phyloP scores from a whole-genome alignment of 2,329 filamentous ascomycete species.

The Fusarium sp. region DNA sequence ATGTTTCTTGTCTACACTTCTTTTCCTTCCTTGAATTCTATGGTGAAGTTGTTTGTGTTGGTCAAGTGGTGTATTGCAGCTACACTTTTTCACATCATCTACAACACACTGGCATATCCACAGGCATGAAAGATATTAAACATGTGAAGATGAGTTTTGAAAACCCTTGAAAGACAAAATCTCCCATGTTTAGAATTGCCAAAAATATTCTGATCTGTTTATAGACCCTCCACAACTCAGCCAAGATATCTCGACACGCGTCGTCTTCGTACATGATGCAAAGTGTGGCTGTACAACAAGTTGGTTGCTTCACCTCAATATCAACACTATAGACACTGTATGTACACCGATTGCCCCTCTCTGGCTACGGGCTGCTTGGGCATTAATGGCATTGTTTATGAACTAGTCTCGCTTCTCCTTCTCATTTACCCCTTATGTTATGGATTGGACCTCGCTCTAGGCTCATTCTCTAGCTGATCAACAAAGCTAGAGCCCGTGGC shows the following conservation, averaged over 20 bases:
- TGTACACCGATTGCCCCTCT: constrained; percentile 9
- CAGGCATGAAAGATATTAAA: too few relatives aligned
- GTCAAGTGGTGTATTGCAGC: too few relatives aligned
- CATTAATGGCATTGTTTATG: not conserved
- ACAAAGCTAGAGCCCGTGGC: constrained; percentile 31
- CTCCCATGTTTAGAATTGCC: not conserved
- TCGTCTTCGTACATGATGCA: constrained; percentile 11
- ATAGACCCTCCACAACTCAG: not conserved
- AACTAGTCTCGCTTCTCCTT: constrained; percentile 24
- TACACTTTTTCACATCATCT: too few relatives aligned
- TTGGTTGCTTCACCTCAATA: not conserved
- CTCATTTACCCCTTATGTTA: constrained; percentile 39
- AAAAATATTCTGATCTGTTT: not conserved
- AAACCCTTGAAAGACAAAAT: too few relatives aligned
- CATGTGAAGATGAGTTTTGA: too few relatives aligned
- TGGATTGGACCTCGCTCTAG: constrained; percentile 20
- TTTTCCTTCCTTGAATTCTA: too few relatives aligned
- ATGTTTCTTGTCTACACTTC: too few relatives aligned
- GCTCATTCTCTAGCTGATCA: constrained; percentile 15
- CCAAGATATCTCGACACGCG: constrained; percentile 21
- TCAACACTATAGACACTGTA: constrained; percentile 18
- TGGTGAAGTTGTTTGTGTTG: too few relatives aligned
- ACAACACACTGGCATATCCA: too few relatives aligned
- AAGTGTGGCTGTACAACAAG: constrained; percentile 28
- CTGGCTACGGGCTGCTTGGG: constrained; percentile 1